Percentiles rank a stretch among this genome's conserved stretches.
Conservation (phyloP, 306 rosid species). For the Begonia loranthoides region DNA sequence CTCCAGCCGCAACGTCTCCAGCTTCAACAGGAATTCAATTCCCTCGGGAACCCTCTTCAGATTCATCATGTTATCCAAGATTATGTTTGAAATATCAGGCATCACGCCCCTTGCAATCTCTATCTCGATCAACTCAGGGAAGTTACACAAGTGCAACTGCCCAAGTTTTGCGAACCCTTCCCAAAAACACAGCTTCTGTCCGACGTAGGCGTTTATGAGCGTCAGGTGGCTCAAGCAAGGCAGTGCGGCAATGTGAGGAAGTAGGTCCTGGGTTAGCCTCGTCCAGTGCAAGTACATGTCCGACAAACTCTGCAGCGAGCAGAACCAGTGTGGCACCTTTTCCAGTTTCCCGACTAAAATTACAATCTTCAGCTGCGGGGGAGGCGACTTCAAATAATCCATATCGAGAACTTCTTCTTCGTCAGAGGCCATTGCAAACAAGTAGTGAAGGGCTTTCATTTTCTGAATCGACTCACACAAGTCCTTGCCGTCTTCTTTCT, state of each 20-base stretch:
- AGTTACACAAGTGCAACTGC: background rate
- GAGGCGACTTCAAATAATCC: conserved; percentile 4
- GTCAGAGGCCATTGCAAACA: background rate
- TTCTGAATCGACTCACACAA: conserved; percentile 8
- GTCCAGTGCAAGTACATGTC: background rate
- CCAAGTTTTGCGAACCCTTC: background rate
- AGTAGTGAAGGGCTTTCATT: conserved; percentile 5
- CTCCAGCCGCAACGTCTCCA: too few species aligned
- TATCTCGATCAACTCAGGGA: background rate
- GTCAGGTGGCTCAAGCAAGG: background rate
- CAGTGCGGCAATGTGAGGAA: background rate
- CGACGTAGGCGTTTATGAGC: background rate
- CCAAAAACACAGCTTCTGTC: background rate
- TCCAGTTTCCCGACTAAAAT: background rate
- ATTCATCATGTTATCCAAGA: background rate
- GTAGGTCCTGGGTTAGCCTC: background rate
- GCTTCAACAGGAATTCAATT: background rate
- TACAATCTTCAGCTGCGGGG: conserved; percentile 1
- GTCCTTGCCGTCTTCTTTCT: background rate
- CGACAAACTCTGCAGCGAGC: background rate
- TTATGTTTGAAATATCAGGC: background rate
- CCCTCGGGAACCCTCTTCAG: conserved; percentile 6
- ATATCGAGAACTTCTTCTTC: too few species aligned
- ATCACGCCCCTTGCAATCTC: conserved; percentile 3
- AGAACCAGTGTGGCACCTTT: background rate